These are phyloP conservation scores for Pseudogymnoascus verrucosus DNA, from an alignment of 2,329 filamentous ascomycete species.

Conservation along the genomic window DNA sequence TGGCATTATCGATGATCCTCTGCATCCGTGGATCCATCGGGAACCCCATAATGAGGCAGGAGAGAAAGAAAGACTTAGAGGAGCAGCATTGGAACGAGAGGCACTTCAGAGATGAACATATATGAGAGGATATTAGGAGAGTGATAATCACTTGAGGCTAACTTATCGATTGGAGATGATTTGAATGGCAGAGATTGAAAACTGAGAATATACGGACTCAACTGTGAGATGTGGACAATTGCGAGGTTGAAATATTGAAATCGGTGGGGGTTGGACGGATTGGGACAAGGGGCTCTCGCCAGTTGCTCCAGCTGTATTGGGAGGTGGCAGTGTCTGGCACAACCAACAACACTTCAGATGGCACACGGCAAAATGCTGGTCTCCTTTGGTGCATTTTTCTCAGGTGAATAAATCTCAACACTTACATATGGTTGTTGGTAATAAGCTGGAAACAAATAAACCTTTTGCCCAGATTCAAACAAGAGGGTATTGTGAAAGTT, in stretches of 20 bases:
- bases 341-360: not conserved
- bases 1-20: constrained; percentile 19
- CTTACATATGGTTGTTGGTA: not conserved
- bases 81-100: not conserved
- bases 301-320: not conserved
- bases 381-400: not conserved
- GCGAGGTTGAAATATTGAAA: not conserved
- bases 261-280: not conserved
- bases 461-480: not conserved
- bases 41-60: constrained; percentile 14
- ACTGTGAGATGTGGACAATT: not conserved
- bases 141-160: not conserved
- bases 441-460: not conserved
- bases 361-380: not conserved
- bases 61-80: not conserved
- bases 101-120: not conserved
- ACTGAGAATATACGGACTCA: not conserved
- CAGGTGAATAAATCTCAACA: not conserved
- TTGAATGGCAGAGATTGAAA: not conserved
- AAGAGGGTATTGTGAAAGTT: not conserved
- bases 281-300: not conserved
- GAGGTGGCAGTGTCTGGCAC: not conserved
- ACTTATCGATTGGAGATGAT: not conserved
- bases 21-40: constrained; percentile 22
- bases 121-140: not conserved